Evolutionary conservation across 192 early-diverging fungal species (phyloP).

Genomic region (Dispira parvispora): DNA sequence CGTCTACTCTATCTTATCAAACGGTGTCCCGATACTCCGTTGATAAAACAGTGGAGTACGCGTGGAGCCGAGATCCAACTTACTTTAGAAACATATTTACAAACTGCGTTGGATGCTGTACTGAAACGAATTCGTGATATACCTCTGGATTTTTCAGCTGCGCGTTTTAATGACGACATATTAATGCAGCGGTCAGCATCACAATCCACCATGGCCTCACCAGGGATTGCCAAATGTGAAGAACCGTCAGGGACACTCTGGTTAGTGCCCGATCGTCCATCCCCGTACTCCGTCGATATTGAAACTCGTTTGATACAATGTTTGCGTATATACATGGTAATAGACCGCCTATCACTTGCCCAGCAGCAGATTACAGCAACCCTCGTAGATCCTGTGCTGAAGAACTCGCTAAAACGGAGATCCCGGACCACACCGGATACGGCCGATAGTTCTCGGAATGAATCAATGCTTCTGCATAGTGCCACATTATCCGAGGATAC

Average conservation of each 20-base stretch:
- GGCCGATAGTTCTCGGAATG: no score
- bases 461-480: no score
- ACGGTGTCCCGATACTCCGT: background rate
- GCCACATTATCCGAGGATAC: no score
- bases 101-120: background rate
- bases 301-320: background rate
- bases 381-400: no score
- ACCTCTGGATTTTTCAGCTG: background rate
- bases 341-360: background rate
- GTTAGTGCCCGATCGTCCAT: background rate
- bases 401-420: no score
- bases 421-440: no score
- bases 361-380: no score
- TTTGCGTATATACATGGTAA: background rate
- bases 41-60: background rate
- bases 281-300: background rate
- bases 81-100: background rate
- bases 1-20: conserved; percentile 3
- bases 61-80: background rate
- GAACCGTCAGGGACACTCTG: background rate
- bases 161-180: background rate
- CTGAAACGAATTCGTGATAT: background rate
- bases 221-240: background rate
- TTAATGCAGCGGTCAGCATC: background rate
- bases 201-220: background rate